phyloP scores from a whole-genome alignment of 2,329 filamentous ascomycete species.

The Talaromyces rugulosus region DNA sequence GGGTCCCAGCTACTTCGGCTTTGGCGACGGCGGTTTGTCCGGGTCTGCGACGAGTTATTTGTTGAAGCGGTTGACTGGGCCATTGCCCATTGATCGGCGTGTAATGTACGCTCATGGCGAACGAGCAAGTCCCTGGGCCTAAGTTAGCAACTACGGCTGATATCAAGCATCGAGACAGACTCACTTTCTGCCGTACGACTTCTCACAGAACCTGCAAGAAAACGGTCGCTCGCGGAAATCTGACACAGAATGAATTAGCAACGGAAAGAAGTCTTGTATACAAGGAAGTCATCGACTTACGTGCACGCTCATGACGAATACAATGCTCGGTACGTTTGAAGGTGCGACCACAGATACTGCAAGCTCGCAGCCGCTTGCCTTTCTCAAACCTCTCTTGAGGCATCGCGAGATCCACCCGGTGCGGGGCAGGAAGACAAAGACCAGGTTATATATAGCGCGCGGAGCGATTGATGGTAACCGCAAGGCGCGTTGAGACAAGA shows the following conservation, averaged over 20 bases:
- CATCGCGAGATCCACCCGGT: constrained; percentile 5
- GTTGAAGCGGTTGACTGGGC: constrained; percentile 8
- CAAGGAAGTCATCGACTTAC: constrained; percentile 13
- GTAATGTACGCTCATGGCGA: constrained; percentile 30
- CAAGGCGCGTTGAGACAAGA: background rate
- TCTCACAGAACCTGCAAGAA: constrained; percentile 28
- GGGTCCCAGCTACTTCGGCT: constrained; percentile 10
- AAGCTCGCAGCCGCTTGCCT: constrained; percentile 17
- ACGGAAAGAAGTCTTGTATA: background rate
- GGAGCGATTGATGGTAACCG: background rate
- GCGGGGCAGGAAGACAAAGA: background rate
- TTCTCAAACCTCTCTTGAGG: constrained; percentile 13
- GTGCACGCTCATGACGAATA: constrained; percentile 30
- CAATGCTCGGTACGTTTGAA: constrained; percentile 35
- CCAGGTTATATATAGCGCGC: background rate
- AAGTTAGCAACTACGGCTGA: background rate
- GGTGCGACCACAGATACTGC: constrained; percentile 24
- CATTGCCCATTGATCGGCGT: constrained; percentile 23
- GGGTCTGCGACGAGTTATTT: constrained; percentile 3
- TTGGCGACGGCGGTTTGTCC: constrained; percentile 11
- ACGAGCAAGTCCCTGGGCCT: constrained; percentile 29
- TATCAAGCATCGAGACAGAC: constrained; percentile 6
- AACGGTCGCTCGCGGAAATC: constrained; percentile 32
- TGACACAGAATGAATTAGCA: constrained; percentile 6
- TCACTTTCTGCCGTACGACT: constrained; percentile 31